Conservation (phyloP, 2,329 filamentous ascomycete genomes). For the Hymenoscyphus salicellus region DNA sequence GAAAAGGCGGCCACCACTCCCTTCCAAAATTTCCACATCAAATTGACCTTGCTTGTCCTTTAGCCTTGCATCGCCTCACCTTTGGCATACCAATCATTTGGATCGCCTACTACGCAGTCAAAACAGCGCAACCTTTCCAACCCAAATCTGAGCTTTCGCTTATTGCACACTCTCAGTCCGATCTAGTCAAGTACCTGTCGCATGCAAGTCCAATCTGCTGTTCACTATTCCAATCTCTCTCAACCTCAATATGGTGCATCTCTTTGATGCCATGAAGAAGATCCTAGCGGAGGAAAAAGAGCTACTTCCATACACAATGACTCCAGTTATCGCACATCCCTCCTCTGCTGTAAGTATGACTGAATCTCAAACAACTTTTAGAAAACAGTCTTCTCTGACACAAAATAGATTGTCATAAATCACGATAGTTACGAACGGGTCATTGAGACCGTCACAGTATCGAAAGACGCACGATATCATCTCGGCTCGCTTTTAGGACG, state of each 20-base stretch:
- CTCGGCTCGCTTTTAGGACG: neutral
- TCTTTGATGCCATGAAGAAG: neutral
- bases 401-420: neutral
- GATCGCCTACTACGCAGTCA: too few species aligned
- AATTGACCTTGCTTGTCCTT: too few species aligned
- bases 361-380: neutral
- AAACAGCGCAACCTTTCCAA: too few species aligned
- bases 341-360: neutral
- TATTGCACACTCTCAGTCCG: too few species aligned
- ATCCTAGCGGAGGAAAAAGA: neutral
- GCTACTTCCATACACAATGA: neutral
- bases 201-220: too few species aligned
- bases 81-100: too few species aligned
- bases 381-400: neutral
- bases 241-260: neutral
- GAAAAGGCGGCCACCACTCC: too few species aligned
- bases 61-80: too few species aligned
- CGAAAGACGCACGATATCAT: neutral
- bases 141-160: too few species aligned
- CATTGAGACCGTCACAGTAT: neutral
- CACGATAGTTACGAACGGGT: neutral
- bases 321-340: neutral
- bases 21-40: too few species aligned
- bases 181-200: too few species aligned
- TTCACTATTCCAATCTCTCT: too few species aligned